These are phyloP conservation scores for Elymus sibiricus DNA, from an alignment of 176 grass and related monocot species.

Conservation along the genomic window DNA sequence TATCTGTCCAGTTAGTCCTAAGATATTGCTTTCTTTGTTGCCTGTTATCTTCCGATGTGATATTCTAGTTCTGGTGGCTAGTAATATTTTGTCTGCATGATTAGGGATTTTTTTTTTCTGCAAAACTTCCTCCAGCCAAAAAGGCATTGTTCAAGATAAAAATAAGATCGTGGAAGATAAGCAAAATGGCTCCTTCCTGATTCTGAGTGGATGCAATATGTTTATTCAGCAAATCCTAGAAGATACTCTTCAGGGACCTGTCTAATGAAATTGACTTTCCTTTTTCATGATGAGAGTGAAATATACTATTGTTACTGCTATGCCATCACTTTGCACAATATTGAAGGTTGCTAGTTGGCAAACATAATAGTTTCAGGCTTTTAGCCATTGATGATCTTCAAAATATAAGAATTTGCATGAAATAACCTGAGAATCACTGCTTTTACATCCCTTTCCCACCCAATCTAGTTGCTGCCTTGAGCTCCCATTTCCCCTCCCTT, in stretches of 20 bases:
- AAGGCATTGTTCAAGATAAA: not conserved
- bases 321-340: not conserved
- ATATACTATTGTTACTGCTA: not conserved
- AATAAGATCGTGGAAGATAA: not conserved
- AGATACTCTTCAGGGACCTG: not conserved
- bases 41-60: not conserved
- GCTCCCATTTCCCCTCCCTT: not conserved
- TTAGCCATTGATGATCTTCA: not conserved
- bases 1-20: conserved; percentile 14
- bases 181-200: not conserved
- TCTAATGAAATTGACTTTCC: not conserved
- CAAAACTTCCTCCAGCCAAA: not conserved
- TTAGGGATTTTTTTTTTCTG: not conserved
- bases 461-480: not conserved
- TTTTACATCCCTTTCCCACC: not conserved
- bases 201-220: not conserved
- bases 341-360: not conserved
- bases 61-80: not conserved
- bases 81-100: not conserved
- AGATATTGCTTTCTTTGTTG: not conserved
- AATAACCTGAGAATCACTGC: not conserved
- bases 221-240: not conserved
- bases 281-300: not conserved
- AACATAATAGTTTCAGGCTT: not conserved
- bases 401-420: not conserved